Percentiles rank a stretch among this genome's conserved stretches.
These are phyloP conservation scores for Raddia distichophylla DNA, from an alignment of 176 grass and related monocot species.

Conservation along the genomic window DNA sequence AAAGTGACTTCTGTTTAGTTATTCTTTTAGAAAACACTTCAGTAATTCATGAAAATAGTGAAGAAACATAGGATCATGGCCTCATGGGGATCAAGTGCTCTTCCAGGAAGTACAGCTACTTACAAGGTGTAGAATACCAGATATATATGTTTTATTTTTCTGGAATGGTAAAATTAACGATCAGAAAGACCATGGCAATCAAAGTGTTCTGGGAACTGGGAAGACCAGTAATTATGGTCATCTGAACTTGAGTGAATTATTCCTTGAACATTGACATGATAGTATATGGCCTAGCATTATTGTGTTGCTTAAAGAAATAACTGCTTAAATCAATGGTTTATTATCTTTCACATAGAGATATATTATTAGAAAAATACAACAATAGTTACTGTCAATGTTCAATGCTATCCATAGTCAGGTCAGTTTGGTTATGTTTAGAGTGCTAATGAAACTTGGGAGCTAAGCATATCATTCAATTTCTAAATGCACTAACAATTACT, in stretches of 20 bases:
- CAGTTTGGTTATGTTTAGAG: not conserved
- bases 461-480: slow-evolving; percentile 1
- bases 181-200: not conserved
- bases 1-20: not conserved
- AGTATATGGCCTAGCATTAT: not conserved
- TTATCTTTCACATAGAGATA: not conserved
- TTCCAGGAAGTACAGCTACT: not conserved
- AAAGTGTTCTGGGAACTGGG: not conserved
- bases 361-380: not conserved
- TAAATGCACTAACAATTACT: not conserved
- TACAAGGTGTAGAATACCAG: not conserved
- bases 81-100: not conserved
- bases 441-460: not conserved
- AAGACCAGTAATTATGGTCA: not conserved
- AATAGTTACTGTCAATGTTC: not conserved
- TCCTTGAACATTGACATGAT: not conserved
- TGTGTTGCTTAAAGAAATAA: not conserved
- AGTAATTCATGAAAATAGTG: not conserved
- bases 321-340: not conserved
- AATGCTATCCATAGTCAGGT: not conserved
- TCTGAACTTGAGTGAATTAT: not conserved
- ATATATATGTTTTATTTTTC: not conserved
- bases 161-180: not conserved
- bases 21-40: slow-evolving; percentile 1
- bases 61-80: not conserved